A percentile compares a stretch with the other conserved stretches of the same genome.
Evolutionary conservation across 2,329 filamentous ascomycete genomes (phyloP).

Genomic region (Xylariales sp.): DNA sequence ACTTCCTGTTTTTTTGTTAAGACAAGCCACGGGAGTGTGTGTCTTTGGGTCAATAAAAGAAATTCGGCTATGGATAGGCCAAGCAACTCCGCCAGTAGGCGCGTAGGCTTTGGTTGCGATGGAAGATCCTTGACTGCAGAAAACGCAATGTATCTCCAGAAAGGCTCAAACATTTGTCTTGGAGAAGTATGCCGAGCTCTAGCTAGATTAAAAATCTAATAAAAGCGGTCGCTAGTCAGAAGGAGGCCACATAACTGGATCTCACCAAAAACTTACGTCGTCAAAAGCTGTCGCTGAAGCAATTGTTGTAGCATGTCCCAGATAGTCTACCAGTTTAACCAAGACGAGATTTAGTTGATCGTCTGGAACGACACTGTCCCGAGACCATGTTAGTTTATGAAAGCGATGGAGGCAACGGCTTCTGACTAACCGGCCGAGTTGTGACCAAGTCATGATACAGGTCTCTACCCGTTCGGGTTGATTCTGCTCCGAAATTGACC

Average conservation of each 20-base stretch:
- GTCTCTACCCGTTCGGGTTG: constrained; percentile 71
- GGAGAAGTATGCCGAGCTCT: constrained; percentile 58
- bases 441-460: constrained; percentile 80
- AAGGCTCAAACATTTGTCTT: constrained; percentile 72
- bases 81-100: constrained; percentile 76
- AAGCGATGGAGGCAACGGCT: not conserved
- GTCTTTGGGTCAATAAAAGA: constrained; percentile 68
- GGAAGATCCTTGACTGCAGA: constrained; percentile 78
- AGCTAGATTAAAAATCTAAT: constrained; percentile 63
- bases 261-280: constrained; percentile 49
- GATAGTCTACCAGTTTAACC: constrained; percentile 77
- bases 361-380: constrained; percentile 62
- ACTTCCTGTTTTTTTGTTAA: constrained; percentile 72
- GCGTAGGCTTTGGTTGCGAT: constrained; percentile 74
- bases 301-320: constrained; percentile 78
- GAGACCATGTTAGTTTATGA: constrained; percentile 5
- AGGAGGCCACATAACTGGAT: not conserved
- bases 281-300: constrained; percentile 78
- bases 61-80: constrained; percentile 72
- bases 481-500: constrained; percentile 66
- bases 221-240: constrained; percentile 2
- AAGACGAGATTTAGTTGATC: constrained; percentile 85
- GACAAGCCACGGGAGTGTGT: constrained; percentile 84
- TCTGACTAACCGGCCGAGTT: constrained; percentile 63
- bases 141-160: constrained; percentile 83